A percentile compares a stretch with the other conserved stretches of the same genome.
Conservation (phyloP, 2,329 filamentous ascomycete genomes). For the Aureobasidium sp. region DNA sequence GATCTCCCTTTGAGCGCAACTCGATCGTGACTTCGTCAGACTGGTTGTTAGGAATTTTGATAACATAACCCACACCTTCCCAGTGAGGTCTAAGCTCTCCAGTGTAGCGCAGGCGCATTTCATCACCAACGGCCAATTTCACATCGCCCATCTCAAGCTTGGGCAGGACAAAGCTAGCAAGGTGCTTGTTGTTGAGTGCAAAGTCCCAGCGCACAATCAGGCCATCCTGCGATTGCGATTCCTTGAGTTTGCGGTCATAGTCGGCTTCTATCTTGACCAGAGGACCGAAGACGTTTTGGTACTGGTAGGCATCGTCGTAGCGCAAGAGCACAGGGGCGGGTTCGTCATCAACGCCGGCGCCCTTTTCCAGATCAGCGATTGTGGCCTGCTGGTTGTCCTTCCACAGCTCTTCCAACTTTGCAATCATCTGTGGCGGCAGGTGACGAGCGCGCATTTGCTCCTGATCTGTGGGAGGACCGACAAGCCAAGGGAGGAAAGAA, state of each 20-base stretch:
- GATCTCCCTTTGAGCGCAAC: conserved; percentile 85
- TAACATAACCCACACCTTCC: conserved; percentile 97
- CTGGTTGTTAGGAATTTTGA: conserved; percentile 99
- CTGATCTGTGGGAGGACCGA: conserved; percentile 79
- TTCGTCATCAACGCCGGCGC: conserved; percentile 85
- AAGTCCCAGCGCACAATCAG: conserved; percentile 90
- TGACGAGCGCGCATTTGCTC: conserved; percentile 94
- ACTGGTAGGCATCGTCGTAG: conserved; percentile 96
- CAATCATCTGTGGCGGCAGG: conserved; percentile 87
- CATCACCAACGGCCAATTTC: conserved; percentile 93
- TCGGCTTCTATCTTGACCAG: conserved; percentile 98
- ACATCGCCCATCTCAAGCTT: conserved; percentile 98
- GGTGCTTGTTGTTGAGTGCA: conserved; percentile 93
- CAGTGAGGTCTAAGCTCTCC: conserved; percentile 86
- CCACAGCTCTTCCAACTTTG: conserved; percentile 96
- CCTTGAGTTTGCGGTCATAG: conserved; percentile 97
- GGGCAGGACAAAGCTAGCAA: conserved; percentile 89
- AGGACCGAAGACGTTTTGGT: conserved; percentile 97
- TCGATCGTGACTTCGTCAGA: conserved; percentile 96
- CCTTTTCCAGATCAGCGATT: conserved; percentile 84
- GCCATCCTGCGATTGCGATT: conserved; percentile 95
- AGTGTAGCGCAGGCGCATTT: conserved; percentile 96
- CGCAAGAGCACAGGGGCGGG: conserved; percentile 85
- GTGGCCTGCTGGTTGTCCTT: conserved; percentile 89
- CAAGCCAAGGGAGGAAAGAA: conserved; percentile 90